Evolutionary conservation across 257 asterid species (phyloP).

Genomic region (Paulownia fortunei): DNA sequence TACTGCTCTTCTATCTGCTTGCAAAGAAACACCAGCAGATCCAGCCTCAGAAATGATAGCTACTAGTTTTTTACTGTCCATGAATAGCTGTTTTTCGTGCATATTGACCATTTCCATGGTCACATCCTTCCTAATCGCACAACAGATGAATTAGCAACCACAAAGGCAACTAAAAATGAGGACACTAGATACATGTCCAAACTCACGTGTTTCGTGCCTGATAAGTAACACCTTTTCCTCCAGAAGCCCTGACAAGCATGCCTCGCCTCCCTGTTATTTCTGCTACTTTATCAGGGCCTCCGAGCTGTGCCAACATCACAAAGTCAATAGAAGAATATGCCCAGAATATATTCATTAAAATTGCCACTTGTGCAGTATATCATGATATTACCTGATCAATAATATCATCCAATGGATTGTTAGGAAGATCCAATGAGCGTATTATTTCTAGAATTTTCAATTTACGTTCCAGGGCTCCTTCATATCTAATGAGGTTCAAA

Average conservation of each 20-base stretch:
- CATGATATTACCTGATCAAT: constrained; percentile 77
- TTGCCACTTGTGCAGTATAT: constrained; percentile 12
- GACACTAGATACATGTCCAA: constrained; percentile 26
- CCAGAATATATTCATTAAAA: not conserved
- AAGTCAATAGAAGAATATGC: constrained; percentile 29
- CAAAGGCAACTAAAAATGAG: constrained; percentile 25
- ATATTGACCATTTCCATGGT: constrained; percentile 99
- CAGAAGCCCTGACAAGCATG: constrained; percentile 91
- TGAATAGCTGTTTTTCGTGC: constrained; percentile 94
- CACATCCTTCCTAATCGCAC: constrained; percentile 76
- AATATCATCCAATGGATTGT: constrained; percentile 98
- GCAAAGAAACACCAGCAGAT: constrained; percentile 99
- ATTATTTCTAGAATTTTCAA: constrained; percentile 73
- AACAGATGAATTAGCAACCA: constrained; percentile 34
- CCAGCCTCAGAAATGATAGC: constrained; percentile 99
- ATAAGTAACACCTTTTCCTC: constrained; percentile 94
- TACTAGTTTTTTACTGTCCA: constrained; percentile 90
- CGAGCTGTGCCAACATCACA: constrained; percentile 65
- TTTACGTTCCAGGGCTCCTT: constrained; percentile 82
- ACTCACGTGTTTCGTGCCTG: constrained; percentile 98
- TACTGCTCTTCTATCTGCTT: constrained; percentile 93
- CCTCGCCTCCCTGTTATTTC: constrained; percentile 98
- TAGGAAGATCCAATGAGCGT: constrained; percentile 93
- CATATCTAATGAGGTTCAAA: constrained; percentile 63
- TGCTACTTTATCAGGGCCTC: constrained; percentile 96